Evolutionary conservation across 495 filamentous ascomycete genomes (phyloP).

Genomic region (Xylaria telfairii): DNA sequence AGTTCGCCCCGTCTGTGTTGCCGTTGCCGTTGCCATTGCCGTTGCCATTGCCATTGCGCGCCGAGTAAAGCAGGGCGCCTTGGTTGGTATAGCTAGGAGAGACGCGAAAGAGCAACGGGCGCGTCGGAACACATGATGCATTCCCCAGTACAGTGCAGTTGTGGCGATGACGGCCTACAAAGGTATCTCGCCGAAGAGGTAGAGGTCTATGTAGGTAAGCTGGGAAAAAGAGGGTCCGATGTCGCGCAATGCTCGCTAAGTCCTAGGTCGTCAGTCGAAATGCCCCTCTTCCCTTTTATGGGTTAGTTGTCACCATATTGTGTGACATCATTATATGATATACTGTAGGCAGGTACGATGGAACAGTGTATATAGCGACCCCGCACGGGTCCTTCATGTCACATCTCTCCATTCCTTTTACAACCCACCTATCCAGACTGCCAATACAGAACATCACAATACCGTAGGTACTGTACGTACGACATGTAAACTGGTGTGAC

Average conservation of each 20-base stretch:
- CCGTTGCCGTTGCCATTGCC: slow-evolving; percentile 35
- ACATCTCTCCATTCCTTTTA: too few relatives aligned
- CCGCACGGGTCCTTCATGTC: too few relatives aligned
- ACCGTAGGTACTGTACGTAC: too few relatives aligned
- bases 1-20: slow-evolving; percentile 31
- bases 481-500: neutral
- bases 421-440: too few relatives aligned
- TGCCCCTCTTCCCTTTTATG: neutral
- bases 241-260: slow-evolving; percentile 10
- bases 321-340: too few relatives aligned
- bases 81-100: slow-evolving; percentile 22
- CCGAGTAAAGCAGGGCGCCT: slow-evolving; percentile 16
- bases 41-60: slow-evolving; percentile 40
- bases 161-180: neutral
- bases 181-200: neutral
- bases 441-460: too few relatives aligned
- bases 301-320: too few relatives aligned
- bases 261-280: too few relatives aligned
- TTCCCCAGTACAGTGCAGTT: slow-evolving; percentile 28
- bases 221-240: slow-evolving; percentile 8
- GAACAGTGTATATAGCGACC: too few relatives aligned
- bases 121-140: slow-evolving; percentile 42
- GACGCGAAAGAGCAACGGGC: slow-evolving; percentile 17
- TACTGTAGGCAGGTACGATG: too few relatives aligned
- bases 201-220: neutral